These are phyloP conservation scores for Vitellaria paradoxa DNA, from an alignment of 179 eudicot species.

Conservation along the genomic window DNA sequence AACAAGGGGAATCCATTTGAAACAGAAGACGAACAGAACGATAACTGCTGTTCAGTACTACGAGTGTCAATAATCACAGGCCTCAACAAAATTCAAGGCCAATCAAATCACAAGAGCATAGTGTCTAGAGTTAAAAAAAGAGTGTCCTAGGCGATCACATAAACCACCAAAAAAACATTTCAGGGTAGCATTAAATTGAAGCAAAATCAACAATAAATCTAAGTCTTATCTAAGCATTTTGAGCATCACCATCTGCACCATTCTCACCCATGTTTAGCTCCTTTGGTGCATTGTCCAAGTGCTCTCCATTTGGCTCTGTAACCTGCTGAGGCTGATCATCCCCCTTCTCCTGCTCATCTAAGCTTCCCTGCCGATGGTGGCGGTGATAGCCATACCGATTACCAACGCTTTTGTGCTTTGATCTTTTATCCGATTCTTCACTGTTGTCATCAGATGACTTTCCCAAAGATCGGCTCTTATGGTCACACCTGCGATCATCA, in stretches of 20 bases:
- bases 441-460: conserved; percentile 40
- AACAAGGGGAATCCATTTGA: too few species aligned
- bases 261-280: background rate
- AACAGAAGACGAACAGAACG: too few species aligned
- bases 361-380: conserved; percentile 21
- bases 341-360: conserved; percentile 15
- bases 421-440: conserved; percentile 27
- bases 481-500: conserved; percentile 24
- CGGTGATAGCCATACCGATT: conserved; percentile 15
- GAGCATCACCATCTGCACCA: background rate
- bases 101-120: background rate
- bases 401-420: conserved; percentile 20
- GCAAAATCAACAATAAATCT: background rate
- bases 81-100: background rate
- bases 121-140: background rate
- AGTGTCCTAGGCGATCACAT: background rate
- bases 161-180: conserved; percentile 2
- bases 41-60: too few species aligned
- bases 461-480: conserved; percentile 31
- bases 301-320: conserved; percentile 10
- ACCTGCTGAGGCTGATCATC: conserved; percentile 3
- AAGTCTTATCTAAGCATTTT: background rate
- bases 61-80: too few species aligned
- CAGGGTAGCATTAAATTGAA: background rate
- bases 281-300: conserved; percentile 2